These are phyloP conservation scores for Fusarium sp. DNA, from an alignment of 2,329 filamentous ascomycete species.

Conservation along the genomic window DNA sequence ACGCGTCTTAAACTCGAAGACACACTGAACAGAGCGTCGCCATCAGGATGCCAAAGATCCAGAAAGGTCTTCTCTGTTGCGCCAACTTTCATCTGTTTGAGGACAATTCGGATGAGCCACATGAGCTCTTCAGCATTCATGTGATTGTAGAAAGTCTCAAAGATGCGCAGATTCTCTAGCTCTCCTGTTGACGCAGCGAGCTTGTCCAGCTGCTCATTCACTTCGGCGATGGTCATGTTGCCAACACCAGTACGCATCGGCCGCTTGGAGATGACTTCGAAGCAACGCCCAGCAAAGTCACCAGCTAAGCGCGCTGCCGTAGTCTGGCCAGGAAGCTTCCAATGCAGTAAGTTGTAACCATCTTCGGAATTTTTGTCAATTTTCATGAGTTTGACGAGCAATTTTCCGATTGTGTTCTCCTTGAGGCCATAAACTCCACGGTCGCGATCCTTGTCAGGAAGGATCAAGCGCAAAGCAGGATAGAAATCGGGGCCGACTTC, in stretches of 20 bases:
- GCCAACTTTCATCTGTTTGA: conserved; percentile 81
- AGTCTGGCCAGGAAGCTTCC: conserved; percentile 87
- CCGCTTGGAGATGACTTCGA: conserved; percentile 87
- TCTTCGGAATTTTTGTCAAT: conserved; percentile 94
- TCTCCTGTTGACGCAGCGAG: conserved; percentile 84
- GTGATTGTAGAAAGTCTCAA: conserved; percentile 85
- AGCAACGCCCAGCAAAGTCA: conserved; percentile 93
- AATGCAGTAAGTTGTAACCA: conserved; percentile 86
- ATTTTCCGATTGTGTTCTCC: conserved; percentile 89
- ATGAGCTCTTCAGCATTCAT: conserved; percentile 96
- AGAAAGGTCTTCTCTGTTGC: conserved; percentile 93
- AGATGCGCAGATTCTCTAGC: conserved; percentile 85
- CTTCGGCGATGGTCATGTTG: conserved; percentile 87
- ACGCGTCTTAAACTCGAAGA: conserved; percentile 91
- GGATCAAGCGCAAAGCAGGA: conserved; percentile 89
- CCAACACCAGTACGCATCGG: conserved; percentile 82
- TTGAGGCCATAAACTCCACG: conserved; percentile 95
- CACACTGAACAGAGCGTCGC: conserved; percentile 85
- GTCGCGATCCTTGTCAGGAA: conserved; percentile 94
- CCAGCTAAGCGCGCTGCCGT: conserved; percentile 78
- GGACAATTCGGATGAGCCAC: conserved; percentile 94
- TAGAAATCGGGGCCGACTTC: conserved; percentile 95
- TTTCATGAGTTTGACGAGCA: conserved; percentile 93
- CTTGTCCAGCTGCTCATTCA: conserved; percentile 87
- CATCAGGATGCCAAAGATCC: conserved; percentile 85